Evolutionary conservation across 148 eudicot species (phyloP), one percentile per base, ranked within the genome.

Genomic region (Mesembryanthemum crystallinum): DNA sequence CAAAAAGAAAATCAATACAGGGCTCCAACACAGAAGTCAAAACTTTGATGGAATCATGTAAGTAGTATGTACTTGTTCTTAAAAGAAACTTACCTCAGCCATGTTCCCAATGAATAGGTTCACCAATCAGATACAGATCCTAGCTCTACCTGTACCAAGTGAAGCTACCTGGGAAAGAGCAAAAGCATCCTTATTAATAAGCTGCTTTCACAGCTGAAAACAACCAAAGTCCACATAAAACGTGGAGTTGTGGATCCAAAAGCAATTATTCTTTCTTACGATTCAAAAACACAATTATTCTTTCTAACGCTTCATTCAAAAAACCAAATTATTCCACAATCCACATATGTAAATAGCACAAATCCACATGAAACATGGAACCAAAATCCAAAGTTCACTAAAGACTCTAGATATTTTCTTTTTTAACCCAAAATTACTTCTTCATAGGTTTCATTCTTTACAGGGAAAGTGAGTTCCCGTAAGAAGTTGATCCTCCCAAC

Each of bases 21-120:
- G 17, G 12, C 59, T 23, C 14, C 21, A 13, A 7, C 33, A 55
- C 52, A 4, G 27, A 58, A 30, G 24, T 8, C 15, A 20, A 24
- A 29, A 60, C 52, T 43, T 20, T 57, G 37, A 42, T 39, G 24
- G 18, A 33, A 51, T 17, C n/a, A 47, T 30, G n/a, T 3, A 23
- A 58, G 17, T 33, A 69, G 17, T 24, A 32, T 20, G 24, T 25
- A 23, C 0, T 2, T 8, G 8, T 63, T 18, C 20, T 14, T 29
- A 23, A 55, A n/a, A 66, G 30, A 29, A 43, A 6, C 62, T 64
- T 76, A 87, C 89, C 82, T 87, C 89, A 11, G 76, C 89, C 89
- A 87, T 87, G 73, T 74, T 69, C 77, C 78, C 11, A 70, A 54
- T 27, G 18, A 37, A 47, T 35, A 45, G 29, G 37, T 74, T 69